These are phyloP conservation scores for Ophioceras dolichostomum DNA, from an alignment of 2,329 filamentous ascomycete species.

Conservation along the genomic window DNA sequence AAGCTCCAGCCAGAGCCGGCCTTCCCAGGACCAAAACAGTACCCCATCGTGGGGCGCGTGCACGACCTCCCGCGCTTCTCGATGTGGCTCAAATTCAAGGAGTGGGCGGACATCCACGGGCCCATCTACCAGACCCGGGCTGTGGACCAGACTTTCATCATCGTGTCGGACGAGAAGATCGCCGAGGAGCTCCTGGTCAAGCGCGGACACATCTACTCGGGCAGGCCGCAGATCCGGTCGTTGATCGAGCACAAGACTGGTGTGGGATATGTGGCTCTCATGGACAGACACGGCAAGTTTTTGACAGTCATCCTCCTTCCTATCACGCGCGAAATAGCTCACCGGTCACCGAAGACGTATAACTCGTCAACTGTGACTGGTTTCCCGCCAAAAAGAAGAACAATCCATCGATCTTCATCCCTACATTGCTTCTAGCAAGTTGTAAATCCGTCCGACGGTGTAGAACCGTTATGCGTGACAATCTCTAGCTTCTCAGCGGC, in stretches of 20 bases:
- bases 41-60: conserved; percentile 33
- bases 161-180: conserved; percentile 34
- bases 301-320: not conserved
- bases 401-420: too few relatives aligned
- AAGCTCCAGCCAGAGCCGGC: conserved; percentile 11
- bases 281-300: conserved; percentile 33
- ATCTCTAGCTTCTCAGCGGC: too few relatives aligned
- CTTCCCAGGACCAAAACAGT: conserved; percentile 34
- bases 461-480: too few relatives aligned
- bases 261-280: conserved; percentile 33
- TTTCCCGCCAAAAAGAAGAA: too few relatives aligned
- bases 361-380: too few relatives aligned
- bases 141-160: conserved; percentile 25
- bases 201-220: conserved; percentile 35
- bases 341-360: too few relatives aligned
- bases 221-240: conserved; percentile 35
- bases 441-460: too few relatives aligned
- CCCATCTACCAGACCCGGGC: conserved; percentile 30
- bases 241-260: conserved; percentile 35
- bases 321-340: too few relatives aligned
- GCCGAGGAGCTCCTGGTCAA: conserved; percentile 35
- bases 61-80: conserved; percentile 33
- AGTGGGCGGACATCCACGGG: conserved; percentile 28
- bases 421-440: too few relatives aligned
- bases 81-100: conserved; percentile 38